These are phyloP conservation scores for Nemania sp. DNA, from an alignment of 2,329 filamentous ascomycete species.

Conservation along the genomic window DNA sequence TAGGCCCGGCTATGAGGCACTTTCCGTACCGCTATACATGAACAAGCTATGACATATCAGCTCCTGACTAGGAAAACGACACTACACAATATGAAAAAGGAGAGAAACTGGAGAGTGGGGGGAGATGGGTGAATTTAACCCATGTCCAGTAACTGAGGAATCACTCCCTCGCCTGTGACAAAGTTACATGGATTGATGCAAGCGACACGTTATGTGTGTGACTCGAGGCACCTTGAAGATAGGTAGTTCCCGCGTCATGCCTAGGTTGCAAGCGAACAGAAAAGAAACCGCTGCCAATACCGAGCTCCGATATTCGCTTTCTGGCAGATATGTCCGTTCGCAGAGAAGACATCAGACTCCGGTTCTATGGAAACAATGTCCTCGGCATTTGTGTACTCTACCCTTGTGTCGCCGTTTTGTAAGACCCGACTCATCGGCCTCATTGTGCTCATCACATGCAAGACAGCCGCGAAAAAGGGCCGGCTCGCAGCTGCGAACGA, in stretches of 20 bases:
- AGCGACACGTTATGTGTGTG: neutral
- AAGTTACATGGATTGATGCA: neutral
- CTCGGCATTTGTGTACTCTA: neutral
- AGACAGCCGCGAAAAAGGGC: neutral
- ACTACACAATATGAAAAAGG: neutral
- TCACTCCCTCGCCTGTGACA: neutral
- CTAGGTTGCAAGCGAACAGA: neutral
- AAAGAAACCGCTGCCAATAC: neutral
- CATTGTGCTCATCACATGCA: constrained; percentile 8
- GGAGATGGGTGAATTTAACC: neutral
- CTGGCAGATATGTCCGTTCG: neutral
- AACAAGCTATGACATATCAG: neutral
- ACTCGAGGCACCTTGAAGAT: neutral
- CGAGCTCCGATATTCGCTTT: neutral
- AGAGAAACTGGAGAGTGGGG: neutral
- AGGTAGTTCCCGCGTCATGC: neutral
- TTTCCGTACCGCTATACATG: neutral
- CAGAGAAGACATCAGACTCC: neutral
- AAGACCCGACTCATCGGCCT: neutral
- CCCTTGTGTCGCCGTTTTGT: neutral
- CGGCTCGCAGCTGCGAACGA: constrained; percentile 5
- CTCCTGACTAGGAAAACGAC: neutral
- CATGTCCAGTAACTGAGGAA: neutral
- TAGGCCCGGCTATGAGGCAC: constrained; percentile 3
- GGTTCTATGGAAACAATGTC: neutral